Evolutionary conservation across 495 filamentous ascomycete species (phyloP), one percentile per base, ranked within the genome.

Genomic region (Penicillium maclennaniae): DNA sequence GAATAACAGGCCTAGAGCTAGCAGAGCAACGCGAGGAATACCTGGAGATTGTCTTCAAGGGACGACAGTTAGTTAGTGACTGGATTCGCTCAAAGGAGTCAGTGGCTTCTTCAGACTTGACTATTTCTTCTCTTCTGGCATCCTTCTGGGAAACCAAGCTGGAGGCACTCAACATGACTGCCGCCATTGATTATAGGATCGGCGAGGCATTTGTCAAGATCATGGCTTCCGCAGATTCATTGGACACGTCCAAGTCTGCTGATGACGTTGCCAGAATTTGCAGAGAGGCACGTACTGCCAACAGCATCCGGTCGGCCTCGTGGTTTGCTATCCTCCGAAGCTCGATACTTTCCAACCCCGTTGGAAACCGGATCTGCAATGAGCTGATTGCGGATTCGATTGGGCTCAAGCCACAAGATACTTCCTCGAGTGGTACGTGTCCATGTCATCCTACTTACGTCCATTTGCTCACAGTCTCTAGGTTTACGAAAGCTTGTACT

Each of bases 381-480:
- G 81, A 84, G 57, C 51, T 85, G 28, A 69, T 86, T 27, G 82
- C 83, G 21, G 79, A 82, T 50, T 70, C 82, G 7, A 86, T 83
- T 7, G 80, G 73, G 9, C 55, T 80, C 21, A 75, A 82, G 23
- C 60, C 76, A 25, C 51, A 69, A 23, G 66, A 69, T 47, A 54
- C 69, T 39, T 56, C 49, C 21, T 57, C 61, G 14, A 66, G 73
- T 46, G 79, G 78, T 80, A 60, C 60, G 69, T 69, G 1, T 40
- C 17, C n/a, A 9, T 6, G 8, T n/a, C 3, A 7, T 19, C 19
- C 31, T 21, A 25, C 48, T 2, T 21, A 7, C 41, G 12, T 9
- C n/a, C 16, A 6, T 21, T 19, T 55, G 41, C 56, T 71, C 58
- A 73, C 51, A 42, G 23, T n/a, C 19, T 43, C 7, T 53, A 74